Conservation (phyloP, 1,284 basidiomycete species). For the Chalciporus sp. region DNA sequence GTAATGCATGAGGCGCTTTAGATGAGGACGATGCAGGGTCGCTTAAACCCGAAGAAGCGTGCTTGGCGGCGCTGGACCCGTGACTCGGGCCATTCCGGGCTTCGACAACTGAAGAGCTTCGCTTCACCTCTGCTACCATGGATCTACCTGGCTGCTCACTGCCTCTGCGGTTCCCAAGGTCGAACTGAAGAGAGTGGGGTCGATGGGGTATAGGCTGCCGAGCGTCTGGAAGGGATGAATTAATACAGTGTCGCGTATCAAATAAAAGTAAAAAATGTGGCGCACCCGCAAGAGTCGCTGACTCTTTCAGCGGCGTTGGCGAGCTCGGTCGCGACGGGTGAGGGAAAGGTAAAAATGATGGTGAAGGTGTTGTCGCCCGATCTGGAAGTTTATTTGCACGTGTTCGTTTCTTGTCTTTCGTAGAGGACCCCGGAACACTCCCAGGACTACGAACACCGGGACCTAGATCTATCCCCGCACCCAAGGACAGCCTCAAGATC, state of each 20-base stretch:
- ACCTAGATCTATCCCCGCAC: constrained; percentile 8
- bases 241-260: not conserved
- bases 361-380: constrained; percentile 15
- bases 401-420: constrained; percentile 11
- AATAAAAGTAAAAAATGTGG: not conserved
- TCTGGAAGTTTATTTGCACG: constrained; percentile 25
- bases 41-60: constrained; percentile 18
- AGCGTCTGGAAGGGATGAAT: constrained; percentile 12
- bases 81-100: constrained; percentile 14
- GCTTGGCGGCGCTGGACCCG: constrained; percentile 15
- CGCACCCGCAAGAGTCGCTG: constrained; percentile 31
- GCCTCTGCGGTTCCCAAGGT: constrained; percentile 16
- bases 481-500: constrained; percentile 42
- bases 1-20: constrained; percentile 11
- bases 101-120: constrained; percentile 28
- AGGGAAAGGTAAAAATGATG: constrained; percentile 38
- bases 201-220: constrained; percentile 12
- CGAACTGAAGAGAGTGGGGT: constrained; percentile 28
- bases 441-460: constrained; percentile 7
- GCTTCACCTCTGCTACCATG: constrained; percentile 28
- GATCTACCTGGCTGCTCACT: constrained; percentile 7
- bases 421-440: constrained; percentile 28
- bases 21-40: constrained; percentile 18
- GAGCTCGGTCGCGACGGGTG: constrained; percentile 27
- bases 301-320: constrained; percentile 23